phyloP scores from a whole-genome alignment of 2,329 filamentous ascomycete genomes.

The Grosmannia huntii region DNA sequence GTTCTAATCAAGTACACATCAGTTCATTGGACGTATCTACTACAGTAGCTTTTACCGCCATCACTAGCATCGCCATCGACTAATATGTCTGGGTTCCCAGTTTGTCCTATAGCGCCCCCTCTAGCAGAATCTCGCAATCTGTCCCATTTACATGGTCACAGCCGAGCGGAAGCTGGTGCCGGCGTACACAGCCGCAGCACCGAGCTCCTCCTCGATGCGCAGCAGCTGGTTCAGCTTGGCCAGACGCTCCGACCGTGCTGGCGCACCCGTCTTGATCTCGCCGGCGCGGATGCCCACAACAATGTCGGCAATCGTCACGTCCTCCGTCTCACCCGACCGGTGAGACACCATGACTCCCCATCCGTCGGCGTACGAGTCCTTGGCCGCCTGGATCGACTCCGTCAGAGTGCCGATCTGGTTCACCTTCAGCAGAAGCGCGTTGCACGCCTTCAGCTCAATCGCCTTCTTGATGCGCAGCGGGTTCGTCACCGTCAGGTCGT shows the following conservation, averaged over 20 bases:
- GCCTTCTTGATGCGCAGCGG: slow-evolving; percentile 98
- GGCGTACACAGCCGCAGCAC: slow-evolving; percentile 80
- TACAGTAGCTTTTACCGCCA: neutral
- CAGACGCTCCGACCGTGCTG: slow-evolving; percentile 90
- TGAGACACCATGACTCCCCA: slow-evolving; percentile 99
- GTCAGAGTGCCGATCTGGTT: slow-evolving; percentile 99
- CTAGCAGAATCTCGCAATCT: neutral
- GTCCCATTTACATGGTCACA: slow-evolving; percentile 58
- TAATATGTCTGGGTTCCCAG: neutral
- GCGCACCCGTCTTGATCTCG: slow-evolving; percentile 98
- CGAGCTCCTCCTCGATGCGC: slow-evolving; percentile 98
- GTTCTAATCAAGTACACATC: neutral
- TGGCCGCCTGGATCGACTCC: slow-evolving; percentile 97
- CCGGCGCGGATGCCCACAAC: slow-evolving; percentile 92
- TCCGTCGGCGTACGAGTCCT: slow-evolving; percentile 88
- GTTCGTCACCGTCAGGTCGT: slow-evolving; percentile 99
- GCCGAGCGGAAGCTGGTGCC: slow-evolving; percentile 84
- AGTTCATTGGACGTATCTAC: neutral
- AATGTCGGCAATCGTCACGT: slow-evolving; percentile 98
- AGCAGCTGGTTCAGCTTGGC: slow-evolving; percentile 99
- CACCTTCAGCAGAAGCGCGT: slow-evolving; percentile 96
- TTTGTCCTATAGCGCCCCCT: neutral
- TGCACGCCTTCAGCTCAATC: slow-evolving; percentile 97
- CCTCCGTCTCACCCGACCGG: slow-evolving; percentile 97
- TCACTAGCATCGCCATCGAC: neutral